Evolutionary conservation across 2,329 filamentous ascomycete species (phyloP).

Genomic region (Penicillium oxalicum): DNA sequence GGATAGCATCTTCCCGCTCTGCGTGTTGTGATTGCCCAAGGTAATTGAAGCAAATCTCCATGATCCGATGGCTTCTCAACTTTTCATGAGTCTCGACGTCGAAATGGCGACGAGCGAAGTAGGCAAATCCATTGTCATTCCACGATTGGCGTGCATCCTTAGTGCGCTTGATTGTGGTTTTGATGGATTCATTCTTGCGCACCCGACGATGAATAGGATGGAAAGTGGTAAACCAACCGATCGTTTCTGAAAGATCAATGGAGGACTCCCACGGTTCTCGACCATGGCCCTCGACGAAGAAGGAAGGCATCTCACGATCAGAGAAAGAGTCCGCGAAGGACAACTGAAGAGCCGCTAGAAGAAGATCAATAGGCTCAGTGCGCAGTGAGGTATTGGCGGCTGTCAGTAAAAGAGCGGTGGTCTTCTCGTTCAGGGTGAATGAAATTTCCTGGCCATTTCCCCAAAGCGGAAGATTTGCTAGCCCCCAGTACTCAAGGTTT

Average conservation of each 20-base stretch:
- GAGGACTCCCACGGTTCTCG: not conserved
- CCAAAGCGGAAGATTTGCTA: not conserved
- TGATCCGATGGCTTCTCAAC: not conserved
- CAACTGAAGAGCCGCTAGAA: slow-evolving; percentile 15
- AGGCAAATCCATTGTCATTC: slow-evolving; percentile 2
- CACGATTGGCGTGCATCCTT: slow-evolving; percentile 1
- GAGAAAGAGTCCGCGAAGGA: slow-evolving; percentile 16
- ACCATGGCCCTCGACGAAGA: slow-evolving; percentile 5
- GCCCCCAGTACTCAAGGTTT: slow-evolving; percentile 2
- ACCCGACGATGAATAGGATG: not conserved
- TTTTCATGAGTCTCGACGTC: not conserved
- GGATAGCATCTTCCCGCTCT: not conserved
- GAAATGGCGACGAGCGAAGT: slow-evolving; percentile 1
- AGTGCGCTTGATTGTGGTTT: slow-evolving; percentile 1
- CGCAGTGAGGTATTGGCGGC: slow-evolving; percentile 5
- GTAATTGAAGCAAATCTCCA: slow-evolving; percentile 5
- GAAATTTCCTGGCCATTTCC: not conserved
- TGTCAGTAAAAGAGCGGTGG: slow-evolving; percentile 9
- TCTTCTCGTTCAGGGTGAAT: slow-evolving; percentile 7
- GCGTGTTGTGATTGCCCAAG: slow-evolving; percentile 2
- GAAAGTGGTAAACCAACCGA: slow-evolving; percentile 6
- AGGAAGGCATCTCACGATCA: not conserved
- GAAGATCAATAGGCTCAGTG: slow-evolving; percentile 18
- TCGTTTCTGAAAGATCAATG: slow-evolving; percentile 1
- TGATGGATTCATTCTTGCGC: not conserved